Base-by-base conservation (phyloP, 106 monocot genomes). In the Apostasia ramifera region DNA sequence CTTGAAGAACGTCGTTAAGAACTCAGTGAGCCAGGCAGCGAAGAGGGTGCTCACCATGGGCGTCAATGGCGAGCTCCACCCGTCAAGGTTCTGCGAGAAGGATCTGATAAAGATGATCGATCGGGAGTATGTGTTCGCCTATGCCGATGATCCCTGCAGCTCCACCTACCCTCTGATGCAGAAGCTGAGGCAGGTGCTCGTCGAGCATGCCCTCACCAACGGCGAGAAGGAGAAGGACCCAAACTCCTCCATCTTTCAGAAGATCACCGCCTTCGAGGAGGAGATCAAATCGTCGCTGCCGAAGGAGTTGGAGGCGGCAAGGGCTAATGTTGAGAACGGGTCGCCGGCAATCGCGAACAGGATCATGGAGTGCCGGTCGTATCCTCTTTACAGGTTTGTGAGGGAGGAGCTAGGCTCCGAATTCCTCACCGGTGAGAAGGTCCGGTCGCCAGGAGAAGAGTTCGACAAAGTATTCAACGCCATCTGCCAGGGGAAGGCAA, bases 1-100 rank as follows among this genome's bases (percentile, higher is more conserved):
- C 69, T 66, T 97, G 60, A 97, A 77, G 77, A 52, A 13, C 67
- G 46, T 89, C 1, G 86, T 97, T 2, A 92, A 89, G 85, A 89
- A 74, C 80, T 75, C 92, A 0, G 89, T 89, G 45, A 70, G 71
- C 69, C 76, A 80, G n/a, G 89, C 80, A 11, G 82, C 89, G 3
- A 92, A 87, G 84, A 82, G 73, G 63, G 83, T 77, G 40, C 88
- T 97, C 5, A 84, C 82, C 13, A 73, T 80, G 69, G 89, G 86
- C 41, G 70, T 45, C 15, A 84, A 70, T 57, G 92, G 95, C 0
- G 86, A 82, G 56, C 95, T 89, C 72, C 95, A 89, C 63, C 82
- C 81, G 2, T 86, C 95, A 8, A 77, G 95, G 62, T 97, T 97
- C 74, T 91, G 92, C 57, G 95, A 97, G 80, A 92, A 92, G 76